Conservation (phyloP, 1,139 yeast species). For the Scheffersomyces parashehatae region DNA sequence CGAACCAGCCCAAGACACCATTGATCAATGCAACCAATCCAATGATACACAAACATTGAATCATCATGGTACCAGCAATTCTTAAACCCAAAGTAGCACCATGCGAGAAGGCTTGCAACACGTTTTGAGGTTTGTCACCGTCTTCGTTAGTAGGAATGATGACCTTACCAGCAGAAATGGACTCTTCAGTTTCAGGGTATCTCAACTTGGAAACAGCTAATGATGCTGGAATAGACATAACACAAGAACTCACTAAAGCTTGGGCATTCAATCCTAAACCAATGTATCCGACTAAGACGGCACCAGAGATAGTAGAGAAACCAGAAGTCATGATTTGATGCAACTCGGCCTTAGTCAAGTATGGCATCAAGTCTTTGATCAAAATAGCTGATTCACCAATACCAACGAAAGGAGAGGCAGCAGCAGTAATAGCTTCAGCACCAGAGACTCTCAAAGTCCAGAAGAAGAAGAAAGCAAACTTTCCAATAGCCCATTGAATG, state of each 20-base stretch:
- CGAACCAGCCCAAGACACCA: conserved; percentile 64
- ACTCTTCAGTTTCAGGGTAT: conserved; percentile 60
- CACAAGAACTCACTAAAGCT: conserved; percentile 66
- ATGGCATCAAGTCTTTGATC: conserved; percentile 63
- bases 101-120: conserved; percentile 63
- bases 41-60: conserved; percentile 65
- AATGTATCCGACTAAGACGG: conserved; percentile 65
- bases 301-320: conserved; percentile 67
- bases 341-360: conserved; percentile 61
- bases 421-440: conserved; percentile 69
- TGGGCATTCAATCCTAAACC: conserved; percentile 66
- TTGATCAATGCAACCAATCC: conserved; percentile 60
- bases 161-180: conserved; percentile 53
- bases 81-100: conserved; percentile 64
- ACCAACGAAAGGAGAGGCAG: conserved; percentile 70
- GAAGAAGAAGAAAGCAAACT: conserved; percentile 61
- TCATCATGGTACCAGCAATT: conserved; percentile 61
- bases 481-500: conserved; percentile 62
- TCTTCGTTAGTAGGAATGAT: conserved; percentile 40
- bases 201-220: conserved; percentile 64
- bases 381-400: conserved; percentile 69
- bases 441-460: conserved; percentile 65
- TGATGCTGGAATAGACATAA: conserved; percentile 71
- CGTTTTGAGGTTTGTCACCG: conserved; percentile 43
- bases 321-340: conserved; percentile 70